Conservation (phyloP, 495 filamentous ascomycete species). For the Aspergillus biplanus region DNA sequence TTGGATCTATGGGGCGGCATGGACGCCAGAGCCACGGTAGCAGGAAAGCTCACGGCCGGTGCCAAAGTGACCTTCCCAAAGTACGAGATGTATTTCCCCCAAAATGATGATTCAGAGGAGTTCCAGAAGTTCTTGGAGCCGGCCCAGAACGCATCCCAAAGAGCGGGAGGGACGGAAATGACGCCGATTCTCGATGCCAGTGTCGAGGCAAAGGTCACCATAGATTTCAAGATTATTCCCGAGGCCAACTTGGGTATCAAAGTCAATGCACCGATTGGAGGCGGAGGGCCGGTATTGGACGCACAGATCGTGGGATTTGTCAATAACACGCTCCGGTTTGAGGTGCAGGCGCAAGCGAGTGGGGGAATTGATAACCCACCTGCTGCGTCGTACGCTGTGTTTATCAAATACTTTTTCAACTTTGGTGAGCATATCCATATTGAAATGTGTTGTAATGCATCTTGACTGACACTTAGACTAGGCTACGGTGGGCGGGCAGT, state of each 20-base stretch:
- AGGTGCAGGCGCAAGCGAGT: slow-evolving; percentile 3
- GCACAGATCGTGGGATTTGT: slow-evolving; percentile 11
- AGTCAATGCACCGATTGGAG: not conserved
- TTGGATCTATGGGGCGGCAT: slow-evolving; percentile 33
- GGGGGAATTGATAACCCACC: slow-evolving; percentile 12
- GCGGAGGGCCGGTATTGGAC: not conserved
- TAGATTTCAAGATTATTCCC: slow-evolving; percentile 12
- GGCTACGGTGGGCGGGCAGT: slow-evolving; percentile 8
- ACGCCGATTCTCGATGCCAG: not conserved
- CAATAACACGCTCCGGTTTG: slow-evolving; percentile 13
- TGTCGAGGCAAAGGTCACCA: slow-evolving; percentile 7
- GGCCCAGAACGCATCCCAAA: not conserved
- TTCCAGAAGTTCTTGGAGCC: slow-evolving; percentile 1
- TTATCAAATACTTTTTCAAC: slow-evolving; percentile 11
- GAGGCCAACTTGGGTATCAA: slow-evolving; percentile 19
- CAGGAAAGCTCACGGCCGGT: slow-evolving; percentile 14
- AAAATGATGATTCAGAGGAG: slow-evolving; percentile 20
- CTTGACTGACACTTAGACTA: not conserved
- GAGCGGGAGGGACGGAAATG: not conserved
- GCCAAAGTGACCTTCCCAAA: slow-evolving; percentile 23
- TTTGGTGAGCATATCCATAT: slow-evolving; percentile 4
- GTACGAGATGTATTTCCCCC: slow-evolving; percentile 30
- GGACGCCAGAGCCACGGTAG: not conserved
- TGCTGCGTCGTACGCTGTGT: slow-evolving; percentile 3
- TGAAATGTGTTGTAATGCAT: not conserved